Percentiles rank a stretch among this genome's conserved stretches.
Evolutionary conservation across 1,284 basidiomycete genomes (phyloP).

Genomic region (Ustilago cynodontis): DNA sequence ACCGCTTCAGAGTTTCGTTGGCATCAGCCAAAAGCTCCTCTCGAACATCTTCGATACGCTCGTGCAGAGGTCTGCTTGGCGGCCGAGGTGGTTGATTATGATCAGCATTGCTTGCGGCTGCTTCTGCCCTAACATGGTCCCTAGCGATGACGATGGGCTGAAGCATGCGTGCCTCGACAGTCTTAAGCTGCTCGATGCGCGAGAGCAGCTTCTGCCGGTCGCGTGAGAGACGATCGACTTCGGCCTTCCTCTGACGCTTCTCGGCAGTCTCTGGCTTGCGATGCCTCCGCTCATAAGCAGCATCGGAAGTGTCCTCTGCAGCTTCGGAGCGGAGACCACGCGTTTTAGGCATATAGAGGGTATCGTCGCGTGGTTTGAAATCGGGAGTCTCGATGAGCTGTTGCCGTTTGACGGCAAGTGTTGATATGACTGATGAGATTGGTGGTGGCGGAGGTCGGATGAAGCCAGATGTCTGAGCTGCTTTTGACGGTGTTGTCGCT

Average conservation of each 20-base stretch:
- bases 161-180: slow-evolving; percentile 75
- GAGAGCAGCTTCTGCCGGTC: slow-evolving; percentile 91
- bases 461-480: background rate
- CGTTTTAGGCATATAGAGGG: slow-evolving; percentile 59
- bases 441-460: slow-evolving; percentile 3
- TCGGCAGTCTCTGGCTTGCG: slow-evolving; percentile 87
- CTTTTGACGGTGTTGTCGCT: background rate
- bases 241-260: slow-evolving; percentile 83
- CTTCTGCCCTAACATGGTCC: slow-evolving; percentile 41
- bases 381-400: slow-evolving; percentile 62
- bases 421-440: slow-evolving; percentile 26
- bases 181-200: slow-evolving; percentile 84
- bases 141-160: slow-evolving; percentile 53
- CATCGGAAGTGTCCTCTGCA: slow-evolving; percentile 81
- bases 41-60: slow-evolving; percentile 49
- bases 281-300: slow-evolving; percentile 85
- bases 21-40: slow-evolving; percentile 57
- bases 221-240: slow-evolving; percentile 89
- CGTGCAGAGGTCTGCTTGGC: slow-evolving; percentile 16
- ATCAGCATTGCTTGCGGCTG: background rate
- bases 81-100: background rate
- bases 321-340: slow-evolving; percentile 50
- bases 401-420: slow-evolving; percentile 43
- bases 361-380: slow-evolving; percentile 55
- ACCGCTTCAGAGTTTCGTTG: slow-evolving; percentile 49